Conservation (phyloP, 441 rosid species). For the Arabidopsis hybrid region DNA sequence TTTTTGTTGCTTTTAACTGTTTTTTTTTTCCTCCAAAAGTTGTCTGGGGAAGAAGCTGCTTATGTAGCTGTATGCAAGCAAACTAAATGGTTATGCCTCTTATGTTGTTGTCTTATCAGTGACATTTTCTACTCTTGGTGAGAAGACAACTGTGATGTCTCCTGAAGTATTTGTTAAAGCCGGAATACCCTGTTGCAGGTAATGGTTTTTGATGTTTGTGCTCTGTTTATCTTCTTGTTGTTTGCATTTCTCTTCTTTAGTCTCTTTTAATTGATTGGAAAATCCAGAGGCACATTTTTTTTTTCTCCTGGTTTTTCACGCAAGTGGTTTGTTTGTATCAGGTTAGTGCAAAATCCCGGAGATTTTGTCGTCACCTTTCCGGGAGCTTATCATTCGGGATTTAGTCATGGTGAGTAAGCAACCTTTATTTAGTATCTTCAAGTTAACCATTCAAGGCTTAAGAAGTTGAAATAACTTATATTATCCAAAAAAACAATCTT, state of each 20-base stretch:
- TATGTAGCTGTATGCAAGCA: slow-evolving; percentile 4
- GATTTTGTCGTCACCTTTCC: slow-evolving; percentile 99
- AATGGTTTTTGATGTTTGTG: slow-evolving; percentile 44
- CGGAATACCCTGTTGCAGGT: slow-evolving; percentile 99
- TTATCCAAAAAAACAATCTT: slow-evolving; percentile 22
- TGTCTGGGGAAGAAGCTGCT: neutral
- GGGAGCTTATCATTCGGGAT: slow-evolving; percentile 98
- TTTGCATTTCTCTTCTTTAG: slow-evolving; percentile 4
- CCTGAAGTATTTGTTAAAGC: slow-evolving; percentile 93
- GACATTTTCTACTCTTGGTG: slow-evolving; percentile 89
- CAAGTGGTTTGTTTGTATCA: slow-evolving; percentile 49
- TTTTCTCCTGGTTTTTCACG: slow-evolving; percentile 27
- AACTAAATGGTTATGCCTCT: slow-evolving; percentile 36
- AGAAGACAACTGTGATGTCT: slow-evolving; percentile 98
- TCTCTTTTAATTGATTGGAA: slow-evolving; percentile 6
- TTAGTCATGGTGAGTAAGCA: slow-evolving; percentile 84
- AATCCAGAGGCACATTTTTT: neutral
- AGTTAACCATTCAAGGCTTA: slow-evolving; percentile 1
- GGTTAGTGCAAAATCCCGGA: slow-evolving; percentile 99
- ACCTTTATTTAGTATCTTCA: slow-evolving; percentile 27
- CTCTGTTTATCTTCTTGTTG: slow-evolving; percentile 28
- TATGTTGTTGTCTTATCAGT: slow-evolving; percentile 60
- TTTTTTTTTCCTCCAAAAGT: slow-evolving; percentile 25
- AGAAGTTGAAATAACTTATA: slow-evolving; percentile 29
- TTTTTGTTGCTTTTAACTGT: slow-evolving; percentile 2